Conservation (phyloP, 176 grass and related monocot species). For the Carex parvula region DNA sequence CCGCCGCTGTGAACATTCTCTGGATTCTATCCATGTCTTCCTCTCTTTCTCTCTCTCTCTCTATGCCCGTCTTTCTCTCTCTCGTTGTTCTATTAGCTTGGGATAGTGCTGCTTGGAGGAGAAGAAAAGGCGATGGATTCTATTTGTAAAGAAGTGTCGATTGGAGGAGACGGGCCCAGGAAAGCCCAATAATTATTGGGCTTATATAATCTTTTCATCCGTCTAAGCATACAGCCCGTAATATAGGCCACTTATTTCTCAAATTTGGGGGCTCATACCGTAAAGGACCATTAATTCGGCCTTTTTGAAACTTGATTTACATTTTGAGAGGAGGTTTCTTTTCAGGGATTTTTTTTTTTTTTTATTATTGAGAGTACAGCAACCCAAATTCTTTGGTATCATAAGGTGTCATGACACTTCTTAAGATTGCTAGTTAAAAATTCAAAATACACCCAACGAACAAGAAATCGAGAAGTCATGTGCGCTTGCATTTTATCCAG, state of each 20-base stretch:
- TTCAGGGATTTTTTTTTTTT: too few species aligned
- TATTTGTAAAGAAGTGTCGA: neutral
- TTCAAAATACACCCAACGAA: too few species aligned
- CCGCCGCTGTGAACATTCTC: slow-evolving; percentile 84
- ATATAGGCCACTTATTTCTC: neutral
- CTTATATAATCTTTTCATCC: neutral
- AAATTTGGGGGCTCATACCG: neutral
- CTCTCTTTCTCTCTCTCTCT: slow-evolving; percentile 4
- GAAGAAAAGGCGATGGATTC: slow-evolving; percentile 23
- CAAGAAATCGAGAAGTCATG: too few species aligned
- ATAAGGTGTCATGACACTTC: too few species aligned
- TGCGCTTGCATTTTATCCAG: too few species aligned
- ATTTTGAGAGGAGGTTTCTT: too few species aligned
- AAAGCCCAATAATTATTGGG: neutral
- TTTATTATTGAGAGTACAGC: too few species aligned
- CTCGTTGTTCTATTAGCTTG: slow-evolving; percentile 1
- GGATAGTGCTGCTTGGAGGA: slow-evolving; percentile 22
- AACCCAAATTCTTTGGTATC: too few species aligned
- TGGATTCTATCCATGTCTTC: slow-evolving; percentile 77
- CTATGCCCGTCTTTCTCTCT: neutral
- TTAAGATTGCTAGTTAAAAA: too few species aligned
- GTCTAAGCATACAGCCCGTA: neutral
- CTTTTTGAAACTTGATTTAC: neutral
- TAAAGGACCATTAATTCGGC: neutral
- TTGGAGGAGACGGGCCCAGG: neutral